Conservation (phyloP, 305 asterid genomes). For the Solanum hybrid region DNA sequence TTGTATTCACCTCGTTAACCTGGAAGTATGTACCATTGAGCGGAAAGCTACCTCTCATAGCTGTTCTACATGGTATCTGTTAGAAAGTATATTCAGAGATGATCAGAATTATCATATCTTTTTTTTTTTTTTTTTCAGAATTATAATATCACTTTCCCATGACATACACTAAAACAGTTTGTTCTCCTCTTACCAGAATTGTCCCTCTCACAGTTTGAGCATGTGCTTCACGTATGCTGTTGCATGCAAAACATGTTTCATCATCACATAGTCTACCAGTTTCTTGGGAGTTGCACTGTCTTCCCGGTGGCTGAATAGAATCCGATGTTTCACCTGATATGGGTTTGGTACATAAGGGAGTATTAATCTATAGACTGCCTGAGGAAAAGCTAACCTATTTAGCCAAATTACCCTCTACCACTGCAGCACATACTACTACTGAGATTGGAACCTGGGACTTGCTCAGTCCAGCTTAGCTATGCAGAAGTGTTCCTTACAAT, state of each 20-base stretch:
- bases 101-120: background rate
- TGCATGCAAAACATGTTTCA: slow-evolving; percentile 82
- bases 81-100: slow-evolving; percentile 20
- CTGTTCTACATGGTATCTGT: slow-evolving; percentile 98
- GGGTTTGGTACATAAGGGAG: background rate
- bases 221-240: slow-evolving; percentile 76
- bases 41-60: slow-evolving; percentile 98
- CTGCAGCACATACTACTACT: background rate
- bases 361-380: background rate
- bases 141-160: background rate
- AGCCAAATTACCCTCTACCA: background rate
- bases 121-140: background rate
- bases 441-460: slow-evolving; percentile 2
- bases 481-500: background rate
- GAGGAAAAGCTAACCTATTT: background rate
- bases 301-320: slow-evolving; percentile 79
- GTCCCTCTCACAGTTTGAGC: slow-evolving; percentile 95
- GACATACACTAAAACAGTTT: background rate
- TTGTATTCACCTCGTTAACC: slow-evolving; percentile 70
- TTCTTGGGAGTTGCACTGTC: slow-evolving; percentile 58
- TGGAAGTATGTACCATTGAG: slow-evolving; percentile 95
- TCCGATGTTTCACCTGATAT: slow-evolving; percentile 77
- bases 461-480: background rate
- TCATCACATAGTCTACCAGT: slow-evolving; percentile 55
- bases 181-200: slow-evolving; percentile 49